Evolutionary conservation across 768 basidiomycete species (phyloP).

Genomic region (Mycena filopes): DNA sequence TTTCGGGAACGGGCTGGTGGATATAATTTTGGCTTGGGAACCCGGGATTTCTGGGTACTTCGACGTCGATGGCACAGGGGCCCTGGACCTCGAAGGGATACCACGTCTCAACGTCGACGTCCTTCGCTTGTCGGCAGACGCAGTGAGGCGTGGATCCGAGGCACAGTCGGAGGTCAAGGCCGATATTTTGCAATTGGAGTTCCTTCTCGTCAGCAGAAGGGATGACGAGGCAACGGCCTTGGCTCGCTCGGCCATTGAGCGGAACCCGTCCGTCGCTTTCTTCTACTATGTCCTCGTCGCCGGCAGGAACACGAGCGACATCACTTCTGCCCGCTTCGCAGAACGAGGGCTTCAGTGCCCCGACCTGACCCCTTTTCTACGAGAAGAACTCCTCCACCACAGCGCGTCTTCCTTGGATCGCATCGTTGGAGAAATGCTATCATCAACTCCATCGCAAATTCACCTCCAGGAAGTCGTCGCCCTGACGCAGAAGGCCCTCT

Average conservation of each 20-base stretch:
- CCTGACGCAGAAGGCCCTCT: neutral
- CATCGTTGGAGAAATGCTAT: neutral
- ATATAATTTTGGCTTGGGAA: neutral
- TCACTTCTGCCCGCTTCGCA: neutral
- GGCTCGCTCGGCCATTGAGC: conserved; percentile 1
- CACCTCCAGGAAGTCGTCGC: neutral
- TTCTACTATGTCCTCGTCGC: conserved; percentile 3
- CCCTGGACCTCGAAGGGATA: neutral
- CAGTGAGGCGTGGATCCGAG: neutral
- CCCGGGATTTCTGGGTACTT: neutral
- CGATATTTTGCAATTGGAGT: conserved; percentile 7
- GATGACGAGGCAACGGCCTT: neutral
- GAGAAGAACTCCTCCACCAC: neutral
- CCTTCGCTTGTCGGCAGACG: neutral
- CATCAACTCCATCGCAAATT: neutral
- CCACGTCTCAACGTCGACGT: neutral
- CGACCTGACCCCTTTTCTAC: neutral
- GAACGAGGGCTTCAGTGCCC: conserved; percentile 7
- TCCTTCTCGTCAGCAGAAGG: neutral
- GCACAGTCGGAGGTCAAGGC: neutral
- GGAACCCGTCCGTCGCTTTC: conserved; percentile 7
- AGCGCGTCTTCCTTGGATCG: neutral
- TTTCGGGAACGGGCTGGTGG: neutral
- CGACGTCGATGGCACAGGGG: no score
- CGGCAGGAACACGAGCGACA: neutral